phyloP scores from a whole-genome alignment of 2,329 filamentous ascomycete genomes.

The Keithomyces neogunnii region DNA sequence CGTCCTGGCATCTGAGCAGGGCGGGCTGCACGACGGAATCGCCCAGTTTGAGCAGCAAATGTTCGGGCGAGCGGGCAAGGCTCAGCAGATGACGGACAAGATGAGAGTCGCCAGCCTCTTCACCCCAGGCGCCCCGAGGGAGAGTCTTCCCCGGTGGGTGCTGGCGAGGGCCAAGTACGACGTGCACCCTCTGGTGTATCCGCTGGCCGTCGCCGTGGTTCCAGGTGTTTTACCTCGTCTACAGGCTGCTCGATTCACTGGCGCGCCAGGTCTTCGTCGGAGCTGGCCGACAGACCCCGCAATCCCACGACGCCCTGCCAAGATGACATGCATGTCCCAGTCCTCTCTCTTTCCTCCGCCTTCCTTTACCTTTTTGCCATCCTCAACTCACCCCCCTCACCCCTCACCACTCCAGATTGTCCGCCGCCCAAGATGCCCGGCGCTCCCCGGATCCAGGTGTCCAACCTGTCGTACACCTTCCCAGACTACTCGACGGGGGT shows the following conservation, averaged over 20 bases:
- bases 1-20: slow-evolving; percentile 18
- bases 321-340: too few species aligned
- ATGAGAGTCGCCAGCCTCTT: slow-evolving; percentile 39
- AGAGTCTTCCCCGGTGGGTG: slow-evolving; percentile 28
- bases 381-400: slow-evolving; percentile 6
- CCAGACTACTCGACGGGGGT: slow-evolving; percentile 78
- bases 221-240: neutral
- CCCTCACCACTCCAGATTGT: slow-evolving; percentile 14
- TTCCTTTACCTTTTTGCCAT: neutral
- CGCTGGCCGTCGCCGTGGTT: slow-evolving; percentile 11
- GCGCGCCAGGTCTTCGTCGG: neutral
- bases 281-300: too few species aligned
- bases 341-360: neutral
- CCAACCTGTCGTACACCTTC: slow-evolving; percentile 78
- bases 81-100: slow-evolving; percentile 35
- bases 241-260: neutral
- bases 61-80: slow-evolving; percentile 25
- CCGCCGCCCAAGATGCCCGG: neutral
- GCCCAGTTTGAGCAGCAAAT: slow-evolving; percentile 27
- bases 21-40: slow-evolving; percentile 12
- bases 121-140: slow-evolving; percentile 34
- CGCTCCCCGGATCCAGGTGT: slow-evolving; percentile 60
- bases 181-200: slow-evolving; percentile 17
- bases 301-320: neutral
- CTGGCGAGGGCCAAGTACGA: slow-evolving; percentile 18